These are phyloP conservation scores for Nothophaeocryptopus gaeumannii DNA, from an alignment of 2,329 filamentous ascomycete species.

Conservation along the genomic window DNA sequence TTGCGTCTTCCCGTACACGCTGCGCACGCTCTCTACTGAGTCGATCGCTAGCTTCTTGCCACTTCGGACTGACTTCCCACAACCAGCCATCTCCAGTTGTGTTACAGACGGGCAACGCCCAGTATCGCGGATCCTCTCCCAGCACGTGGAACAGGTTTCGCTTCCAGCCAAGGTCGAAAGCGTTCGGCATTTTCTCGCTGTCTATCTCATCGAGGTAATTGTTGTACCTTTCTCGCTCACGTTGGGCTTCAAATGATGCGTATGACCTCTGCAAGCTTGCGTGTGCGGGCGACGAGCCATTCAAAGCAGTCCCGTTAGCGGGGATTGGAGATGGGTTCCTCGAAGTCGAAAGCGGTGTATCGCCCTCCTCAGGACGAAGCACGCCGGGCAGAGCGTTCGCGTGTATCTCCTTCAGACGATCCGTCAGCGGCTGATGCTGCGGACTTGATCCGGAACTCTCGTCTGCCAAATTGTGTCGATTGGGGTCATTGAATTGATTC, in stretches of 20 bases:
- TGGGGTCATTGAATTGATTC: conserved; percentile 49
- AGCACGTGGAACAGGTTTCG: conserved; percentile 80
- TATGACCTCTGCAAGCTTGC: conserved; percentile 45
- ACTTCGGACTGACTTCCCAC: conserved; percentile 82
- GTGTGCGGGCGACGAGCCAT: conserved; percentile 45
- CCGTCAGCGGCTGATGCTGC: conserved; percentile 48
- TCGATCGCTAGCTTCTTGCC: conserved; percentile 66
- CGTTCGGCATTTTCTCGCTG: conserved; percentile 81
- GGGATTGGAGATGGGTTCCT: conserved; percentile 30
- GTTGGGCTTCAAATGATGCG: conserved; percentile 59
- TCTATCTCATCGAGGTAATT: conserved; percentile 88
- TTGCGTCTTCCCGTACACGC: conserved; percentile 31
- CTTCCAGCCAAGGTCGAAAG: conserved; percentile 84
- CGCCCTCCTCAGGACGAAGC: conserved; percentile 77
- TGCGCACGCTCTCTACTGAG: conserved; percentile 47
- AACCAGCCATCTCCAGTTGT: conserved; percentile 90
- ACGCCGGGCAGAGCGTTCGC: conserved; percentile 77
- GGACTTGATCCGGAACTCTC: conserved; percentile 9
- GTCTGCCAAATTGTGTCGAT: conserved; percentile 46
- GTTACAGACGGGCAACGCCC: conserved; percentile 77
- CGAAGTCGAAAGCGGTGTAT: conserved; percentile 44
- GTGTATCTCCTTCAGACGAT: conserved; percentile 77
- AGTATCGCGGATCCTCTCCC: conserved; percentile 68
- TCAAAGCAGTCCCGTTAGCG: conserved; percentile 1
- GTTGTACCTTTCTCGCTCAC: conserved; percentile 67